Percentiles rank a stretch among this genome's conserved stretches.
These are phyloP conservation scores for Metschnikowia santaceciliae DNA, from an alignment of 805 yeast genomes.

Conservation along the genomic window DNA sequence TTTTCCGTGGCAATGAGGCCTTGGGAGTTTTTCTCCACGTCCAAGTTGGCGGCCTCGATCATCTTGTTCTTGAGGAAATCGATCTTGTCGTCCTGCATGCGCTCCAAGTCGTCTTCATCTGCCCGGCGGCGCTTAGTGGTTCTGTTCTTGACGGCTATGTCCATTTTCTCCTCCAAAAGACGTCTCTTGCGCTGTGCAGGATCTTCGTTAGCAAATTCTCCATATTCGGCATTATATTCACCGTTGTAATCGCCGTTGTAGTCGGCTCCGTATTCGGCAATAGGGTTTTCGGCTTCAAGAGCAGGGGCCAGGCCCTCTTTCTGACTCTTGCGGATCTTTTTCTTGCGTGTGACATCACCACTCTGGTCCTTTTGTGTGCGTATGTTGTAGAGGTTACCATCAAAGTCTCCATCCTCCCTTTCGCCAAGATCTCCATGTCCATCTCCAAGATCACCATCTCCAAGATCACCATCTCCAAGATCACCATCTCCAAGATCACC, in stretches of 20 bases:
- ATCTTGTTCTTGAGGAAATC: conserved; percentile 78
- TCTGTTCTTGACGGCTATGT: conserved; percentile 64
- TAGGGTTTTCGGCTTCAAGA: conserved; percentile 10
- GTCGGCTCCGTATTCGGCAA: background rate
- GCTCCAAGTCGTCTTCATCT: conserved; percentile 91
- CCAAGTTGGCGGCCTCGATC: conserved; percentile 82
- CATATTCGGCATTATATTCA: background rate
- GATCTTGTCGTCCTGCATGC: conserved; percentile 90
- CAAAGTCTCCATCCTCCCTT: conserved; percentile 3
- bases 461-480: background rate
- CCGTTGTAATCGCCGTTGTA: background rate
- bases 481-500: too few species aligned
- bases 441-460: too few species aligned
- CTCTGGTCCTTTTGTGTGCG: conserved; percentile 13
- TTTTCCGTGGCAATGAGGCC: conserved; percentile 73
- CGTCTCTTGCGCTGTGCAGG: conserved; percentile 53
- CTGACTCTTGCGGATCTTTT: conserved; percentile 16
- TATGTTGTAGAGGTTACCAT: conserved; percentile 17
- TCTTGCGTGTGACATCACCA: conserved; percentile 17
- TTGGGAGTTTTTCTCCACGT: conserved; percentile 56
- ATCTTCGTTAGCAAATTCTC: conserved; percentile 26
- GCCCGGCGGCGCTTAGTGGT: conserved; percentile 61
- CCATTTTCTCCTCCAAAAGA: conserved; percentile 76
- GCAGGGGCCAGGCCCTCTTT: conserved; percentile 4
- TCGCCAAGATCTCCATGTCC: too few species aligned